These are phyloP conservation scores for Amylostereum chailletii DNA, from an alignment of 1,284 basidiomycete genomes.

Conservation along the genomic window DNA sequence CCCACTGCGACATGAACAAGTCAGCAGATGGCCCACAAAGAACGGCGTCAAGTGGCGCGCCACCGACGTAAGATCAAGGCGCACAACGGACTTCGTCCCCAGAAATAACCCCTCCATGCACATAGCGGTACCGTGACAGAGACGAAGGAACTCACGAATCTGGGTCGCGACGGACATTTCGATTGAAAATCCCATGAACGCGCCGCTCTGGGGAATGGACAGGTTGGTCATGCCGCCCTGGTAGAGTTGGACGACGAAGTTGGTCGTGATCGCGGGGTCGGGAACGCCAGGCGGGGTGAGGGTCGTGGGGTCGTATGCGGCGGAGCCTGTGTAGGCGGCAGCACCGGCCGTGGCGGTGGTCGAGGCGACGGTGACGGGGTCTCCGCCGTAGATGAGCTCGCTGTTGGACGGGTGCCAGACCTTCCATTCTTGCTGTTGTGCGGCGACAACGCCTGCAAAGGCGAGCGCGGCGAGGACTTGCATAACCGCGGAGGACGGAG, in stretches of 20 bases:
- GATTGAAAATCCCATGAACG: constrained; percentile 64
- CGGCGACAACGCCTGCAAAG: too few relatives aligned
- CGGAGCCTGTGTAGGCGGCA: not conserved
- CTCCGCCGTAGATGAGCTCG: not conserved
- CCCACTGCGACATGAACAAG: not conserved
- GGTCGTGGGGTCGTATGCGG: constrained; percentile 15
- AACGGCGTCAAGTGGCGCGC: constrained; percentile 40
- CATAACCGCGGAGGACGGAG: too few relatives aligned
- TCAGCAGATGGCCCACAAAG: not conserved
- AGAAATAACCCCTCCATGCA: not conserved
- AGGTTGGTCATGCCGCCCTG: constrained; percentile 24
- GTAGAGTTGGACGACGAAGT: constrained; percentile 19
- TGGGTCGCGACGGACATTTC: constrained; percentile 65
- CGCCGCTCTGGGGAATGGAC: constrained; percentile 47
- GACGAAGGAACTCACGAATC: constrained; percentile 30
- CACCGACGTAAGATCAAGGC: constrained; percentile 24
- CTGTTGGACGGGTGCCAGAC: not conserved
- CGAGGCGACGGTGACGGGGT: not conserved
- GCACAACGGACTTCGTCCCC: not conserved
- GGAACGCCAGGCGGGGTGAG: constrained; percentile 16
- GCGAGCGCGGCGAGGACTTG: too few relatives aligned
- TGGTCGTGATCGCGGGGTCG: constrained; percentile 10
- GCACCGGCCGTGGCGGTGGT: not conserved
- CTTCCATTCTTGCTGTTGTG: not conserved
- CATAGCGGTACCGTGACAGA: not conserved